Percentiles rank a stretch among this genome's conserved stretches.
phyloP scores from a whole-genome alignment of 768 basidiomycete species.

The Termitomyces sp. region DNA sequence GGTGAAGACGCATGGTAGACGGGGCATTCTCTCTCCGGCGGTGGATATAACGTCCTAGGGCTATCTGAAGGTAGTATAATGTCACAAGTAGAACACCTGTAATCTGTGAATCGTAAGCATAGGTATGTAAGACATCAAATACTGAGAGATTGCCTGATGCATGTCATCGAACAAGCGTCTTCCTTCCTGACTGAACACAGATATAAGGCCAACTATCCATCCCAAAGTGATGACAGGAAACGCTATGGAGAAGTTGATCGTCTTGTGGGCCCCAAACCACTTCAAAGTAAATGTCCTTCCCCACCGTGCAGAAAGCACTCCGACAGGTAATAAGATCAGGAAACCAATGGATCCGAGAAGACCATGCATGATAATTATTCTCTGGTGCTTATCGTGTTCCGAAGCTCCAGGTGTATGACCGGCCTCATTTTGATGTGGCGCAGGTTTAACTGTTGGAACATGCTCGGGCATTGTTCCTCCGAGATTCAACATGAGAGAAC shows the following conservation, averaged over 20 bases:
- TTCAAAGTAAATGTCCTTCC: slow-evolving; percentile 44
- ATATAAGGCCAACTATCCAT: slow-evolving; percentile 45
- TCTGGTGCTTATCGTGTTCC: slow-evolving; percentile 31
- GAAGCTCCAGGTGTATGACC: neutral
- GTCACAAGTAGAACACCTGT: slow-evolving; percentile 49
- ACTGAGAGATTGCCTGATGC: slow-evolving; percentile 38
- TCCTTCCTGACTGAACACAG: slow-evolving; percentile 36
- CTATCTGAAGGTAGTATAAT: slow-evolving; percentile 49
- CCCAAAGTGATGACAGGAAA: slow-evolving; percentile 48
- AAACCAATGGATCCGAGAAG: slow-evolving; percentile 51
- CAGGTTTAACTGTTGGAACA: slow-evolving; percentile 13
- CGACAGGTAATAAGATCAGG: slow-evolving; percentile 52
- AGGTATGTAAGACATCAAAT: neutral
- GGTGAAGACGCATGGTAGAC: slow-evolving; percentile 34
- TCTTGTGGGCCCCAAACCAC: slow-evolving; percentile 59
- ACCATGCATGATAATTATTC: slow-evolving; percentile 51
- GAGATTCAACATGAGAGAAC: slow-evolving; percentile 33
- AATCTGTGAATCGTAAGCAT: slow-evolving; percentile 31
- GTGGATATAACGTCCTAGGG: slow-evolving; percentile 54
- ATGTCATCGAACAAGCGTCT: slow-evolving; percentile 30
- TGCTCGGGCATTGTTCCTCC: slow-evolving; percentile 25
- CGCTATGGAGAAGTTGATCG: slow-evolving; percentile 46
- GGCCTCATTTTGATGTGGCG: slow-evolving; percentile 3
- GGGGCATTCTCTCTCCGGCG: slow-evolving; percentile 29
- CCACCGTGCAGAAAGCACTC: slow-evolving; percentile 53